Base-by-base conservation (phyloP, 2,329 filamentous ascomycete species). In the Aspergillus quadricinctus region DNA sequence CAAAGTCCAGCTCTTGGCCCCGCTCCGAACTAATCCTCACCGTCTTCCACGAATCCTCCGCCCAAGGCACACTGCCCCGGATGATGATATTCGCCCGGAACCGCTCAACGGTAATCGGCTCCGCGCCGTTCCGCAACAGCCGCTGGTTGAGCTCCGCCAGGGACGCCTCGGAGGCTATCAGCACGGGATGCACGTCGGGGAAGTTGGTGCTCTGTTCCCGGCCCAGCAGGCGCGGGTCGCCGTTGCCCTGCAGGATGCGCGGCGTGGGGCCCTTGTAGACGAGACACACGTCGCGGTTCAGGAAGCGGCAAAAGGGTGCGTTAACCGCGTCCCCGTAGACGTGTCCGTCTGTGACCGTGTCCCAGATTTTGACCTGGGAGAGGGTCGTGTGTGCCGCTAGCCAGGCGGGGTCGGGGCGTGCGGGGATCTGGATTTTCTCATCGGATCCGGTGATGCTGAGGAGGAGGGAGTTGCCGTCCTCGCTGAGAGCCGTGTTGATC, bases 71-170 rank as follows among this genome's bases (percentile, higher is more conserved):
- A 41, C 74, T 72, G 1, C 84, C 84, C 14, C 74, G 72, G 46
- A 88, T 77, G 23, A 88, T 77, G 54, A 88, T 83, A 66, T 88
- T 88, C 1, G 85, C 83, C 19, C 85, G 73, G 67, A 88, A 88
- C 2, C 84, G 79, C 66, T 87, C 84, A 55, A 87, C 81, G 0
- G 77, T 81, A 35, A 86, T 78, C n/a, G 76, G 72, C 4, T 78
- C 73, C 27, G 77, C 72, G 1, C 77, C 76, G 25, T 64, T 68
- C 28, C 62, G 59, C 31, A 56, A 62, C 25, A 88, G 72, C 14
- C 84, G 77, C 3, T 64, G 57, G 65, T 88, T 87, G 27, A 88
- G 75, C 62, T 88, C 85, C 6, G 70, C 69, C 28, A 88, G 77
- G 9, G 81, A 84, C 25, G 77, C 75, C 63, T 84, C 78, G 14